Conservation (phyloP, 2,329 filamentous ascomycete genomes). For the Chalara sp. region DNA sequence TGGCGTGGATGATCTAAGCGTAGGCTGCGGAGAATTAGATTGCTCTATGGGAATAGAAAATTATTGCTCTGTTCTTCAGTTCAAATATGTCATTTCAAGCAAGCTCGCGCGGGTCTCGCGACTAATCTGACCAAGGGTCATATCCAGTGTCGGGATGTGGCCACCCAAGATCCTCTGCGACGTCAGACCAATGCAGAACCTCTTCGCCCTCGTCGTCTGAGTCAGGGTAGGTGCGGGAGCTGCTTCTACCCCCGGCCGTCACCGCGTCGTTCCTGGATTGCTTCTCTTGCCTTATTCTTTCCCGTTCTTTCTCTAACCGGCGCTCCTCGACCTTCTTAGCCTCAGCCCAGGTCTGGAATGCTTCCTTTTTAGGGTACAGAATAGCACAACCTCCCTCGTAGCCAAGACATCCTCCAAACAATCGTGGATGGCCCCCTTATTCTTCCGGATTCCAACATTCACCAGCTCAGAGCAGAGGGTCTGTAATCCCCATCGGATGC, state of each 20-base stretch:
- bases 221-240: background rate
- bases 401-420: conserved; percentile 43
- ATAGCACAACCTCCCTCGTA: conserved; percentile 40
- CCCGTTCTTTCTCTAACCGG: conserved; percentile 8
- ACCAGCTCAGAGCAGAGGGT: conserved; percentile 30
- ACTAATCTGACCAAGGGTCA: background rate
- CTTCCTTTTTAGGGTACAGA: conserved; percentile 32
- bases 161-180: background rate
- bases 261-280: background rate
- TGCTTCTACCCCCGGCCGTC: background rate
- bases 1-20: too few species aligned
- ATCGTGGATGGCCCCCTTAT: conserved; percentile 33
- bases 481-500: conserved; percentile 30
- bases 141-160: background rate
- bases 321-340: conserved; percentile 14
- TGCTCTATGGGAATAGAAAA: too few species aligned
- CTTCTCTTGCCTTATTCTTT: conserved; percentile 6
- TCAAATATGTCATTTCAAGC: too few species aligned
- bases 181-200: background rate
- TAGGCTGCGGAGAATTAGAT: too few species aligned
- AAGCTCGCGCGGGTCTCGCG: too few species aligned
- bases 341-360: conserved; percentile 30
- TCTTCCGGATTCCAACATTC: conserved; percentile 29
- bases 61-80: too few species aligned
- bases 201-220: background rate